phyloP scores from a whole-genome alignment of 768 basidiomycete genomes.

The Suillus spraguei region DNA sequence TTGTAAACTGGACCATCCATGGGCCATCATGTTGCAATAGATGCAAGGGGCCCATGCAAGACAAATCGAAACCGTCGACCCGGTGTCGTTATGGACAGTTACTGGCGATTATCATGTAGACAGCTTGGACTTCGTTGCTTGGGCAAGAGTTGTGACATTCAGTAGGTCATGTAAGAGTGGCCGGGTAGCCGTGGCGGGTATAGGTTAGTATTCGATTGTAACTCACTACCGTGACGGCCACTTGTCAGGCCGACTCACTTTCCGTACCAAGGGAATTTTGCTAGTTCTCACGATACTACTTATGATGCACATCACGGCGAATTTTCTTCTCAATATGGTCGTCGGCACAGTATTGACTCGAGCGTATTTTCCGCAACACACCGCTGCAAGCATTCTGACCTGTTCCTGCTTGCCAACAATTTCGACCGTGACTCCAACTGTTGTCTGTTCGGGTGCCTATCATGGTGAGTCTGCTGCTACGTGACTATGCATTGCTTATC shows the following conservation, averaged over 20 bases:
- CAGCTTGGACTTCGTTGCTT: neutral
- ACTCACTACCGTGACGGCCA: neutral
- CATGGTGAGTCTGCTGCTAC: neutral
- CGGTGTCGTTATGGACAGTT: neutral
- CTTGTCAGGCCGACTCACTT: neutral
- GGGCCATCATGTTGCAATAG: neutral
- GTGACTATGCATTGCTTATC: neutral
- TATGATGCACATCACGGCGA: neutral
- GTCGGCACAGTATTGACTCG: neutral
- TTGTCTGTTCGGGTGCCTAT: neutral
- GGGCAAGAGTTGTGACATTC: neutral
- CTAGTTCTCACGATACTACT: neutral
- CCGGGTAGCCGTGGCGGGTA: neutral
- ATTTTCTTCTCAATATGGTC: neutral
- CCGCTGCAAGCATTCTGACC: neutral
- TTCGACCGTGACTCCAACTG: neutral
- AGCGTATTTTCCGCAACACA: neutral
- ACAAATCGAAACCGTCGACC: neutral
- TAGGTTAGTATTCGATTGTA: neutral
- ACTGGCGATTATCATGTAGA: neutral
- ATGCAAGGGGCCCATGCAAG: neutral
- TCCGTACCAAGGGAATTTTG: neutral
- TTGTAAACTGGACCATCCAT: neutral
- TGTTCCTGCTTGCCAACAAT: neutral
- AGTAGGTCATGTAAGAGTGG: neutral